Percentiles rank a stretch among this genome's conserved stretches.
These are phyloP conservation scores for Fusarium incarnatum DNA, from an alignment of 2,329 filamentous ascomycete genomes.

Conservation along the genomic window DNA sequence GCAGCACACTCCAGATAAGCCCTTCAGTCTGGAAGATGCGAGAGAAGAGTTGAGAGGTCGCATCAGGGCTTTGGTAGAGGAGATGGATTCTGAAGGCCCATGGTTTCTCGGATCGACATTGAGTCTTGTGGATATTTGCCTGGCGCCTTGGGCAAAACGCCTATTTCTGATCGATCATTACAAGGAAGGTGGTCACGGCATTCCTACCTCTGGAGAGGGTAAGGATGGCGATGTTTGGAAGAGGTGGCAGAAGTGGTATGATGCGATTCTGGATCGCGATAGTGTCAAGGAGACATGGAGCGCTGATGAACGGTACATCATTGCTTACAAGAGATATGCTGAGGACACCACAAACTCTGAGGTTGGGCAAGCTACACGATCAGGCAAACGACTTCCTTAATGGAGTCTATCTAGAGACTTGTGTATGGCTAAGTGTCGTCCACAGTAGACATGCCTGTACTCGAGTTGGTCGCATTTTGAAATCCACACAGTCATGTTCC, in stretches of 20 bases:
- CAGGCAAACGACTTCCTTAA: conserved; percentile 69
- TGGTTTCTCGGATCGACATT: conserved; percentile 75
- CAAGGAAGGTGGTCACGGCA: conserved; percentile 67
- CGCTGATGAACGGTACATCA: conserved; percentile 73
- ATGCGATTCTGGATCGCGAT: conserved; percentile 67
- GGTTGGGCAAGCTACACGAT: conserved; percentile 71
- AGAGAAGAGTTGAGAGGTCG: conserved; percentile 68
- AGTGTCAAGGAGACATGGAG: conserved; percentile 77
- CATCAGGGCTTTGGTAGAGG: conserved; percentile 69
- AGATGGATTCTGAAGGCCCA: conserved; percentile 68
- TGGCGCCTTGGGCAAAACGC: conserved; percentile 79
- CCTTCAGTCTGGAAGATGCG: conserved; percentile 63
- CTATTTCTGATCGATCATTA: conserved; percentile 82
- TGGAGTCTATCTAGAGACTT: not conserved
- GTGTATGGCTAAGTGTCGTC: not conserved
- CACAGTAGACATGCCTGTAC: not conserved
- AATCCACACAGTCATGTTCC: not conserved
- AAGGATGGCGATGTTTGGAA: conserved; percentile 72
- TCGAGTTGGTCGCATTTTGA: not conserved
- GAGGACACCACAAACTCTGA: conserved; percentile 72
- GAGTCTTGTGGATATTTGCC: conserved; percentile 75
- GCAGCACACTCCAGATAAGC: conserved; percentile 65
- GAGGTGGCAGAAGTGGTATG: conserved; percentile 73
- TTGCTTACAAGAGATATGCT: conserved; percentile 75
- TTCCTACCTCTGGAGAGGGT: conserved; percentile 64